phyloP scores from a whole-genome alignment of 345 rosid species.

The Combretum micranthum region DNA sequence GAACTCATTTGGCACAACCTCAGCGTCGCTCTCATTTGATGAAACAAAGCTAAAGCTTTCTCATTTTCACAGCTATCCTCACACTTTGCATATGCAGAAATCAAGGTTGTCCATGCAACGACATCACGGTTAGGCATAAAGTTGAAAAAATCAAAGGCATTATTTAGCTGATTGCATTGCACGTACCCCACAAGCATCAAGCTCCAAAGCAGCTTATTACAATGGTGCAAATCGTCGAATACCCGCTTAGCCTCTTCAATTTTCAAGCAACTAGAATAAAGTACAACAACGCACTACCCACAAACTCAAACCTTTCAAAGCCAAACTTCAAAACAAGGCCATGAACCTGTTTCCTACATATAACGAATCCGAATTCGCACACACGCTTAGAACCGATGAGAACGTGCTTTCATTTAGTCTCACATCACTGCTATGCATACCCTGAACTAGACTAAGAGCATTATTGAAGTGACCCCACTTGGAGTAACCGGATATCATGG shows the following conservation, averaged over 20 bases:
- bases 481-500: constrained; percentile 37
- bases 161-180: constrained; percentile 27
- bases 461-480: constrained; percentile 24
- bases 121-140: constrained; percentile 40
- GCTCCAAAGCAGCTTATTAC: constrained; percentile 33
- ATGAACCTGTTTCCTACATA: constrained; percentile 27
- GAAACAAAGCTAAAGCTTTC: constrained; percentile 41
- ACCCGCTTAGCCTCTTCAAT: constrained; percentile 29
- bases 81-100: constrained; percentile 36
- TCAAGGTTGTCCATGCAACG: constrained; percentile 40
- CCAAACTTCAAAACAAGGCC: constrained; percentile 31
- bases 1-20: constrained; percentile 45
- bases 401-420: constrained; percentile 31
- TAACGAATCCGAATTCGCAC: constrained; percentile 20
- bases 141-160: constrained; percentile 32
- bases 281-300: constrained; percentile 37
- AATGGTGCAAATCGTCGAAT: constrained; percentile 27
- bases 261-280: constrained; percentile 29
- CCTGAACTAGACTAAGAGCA: constrained; percentile 23
- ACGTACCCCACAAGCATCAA: constrained; percentile 44
- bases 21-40: constrained; percentile 30
- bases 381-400: constrained; percentile 27
- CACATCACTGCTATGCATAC: constrained; percentile 23
- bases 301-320: constrained; percentile 32
- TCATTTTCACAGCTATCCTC: constrained; percentile 24